Base-by-base conservation (phyloP, 2,329 filamentous ascomycete species). In the Hypoxylon sp. region DNA sequence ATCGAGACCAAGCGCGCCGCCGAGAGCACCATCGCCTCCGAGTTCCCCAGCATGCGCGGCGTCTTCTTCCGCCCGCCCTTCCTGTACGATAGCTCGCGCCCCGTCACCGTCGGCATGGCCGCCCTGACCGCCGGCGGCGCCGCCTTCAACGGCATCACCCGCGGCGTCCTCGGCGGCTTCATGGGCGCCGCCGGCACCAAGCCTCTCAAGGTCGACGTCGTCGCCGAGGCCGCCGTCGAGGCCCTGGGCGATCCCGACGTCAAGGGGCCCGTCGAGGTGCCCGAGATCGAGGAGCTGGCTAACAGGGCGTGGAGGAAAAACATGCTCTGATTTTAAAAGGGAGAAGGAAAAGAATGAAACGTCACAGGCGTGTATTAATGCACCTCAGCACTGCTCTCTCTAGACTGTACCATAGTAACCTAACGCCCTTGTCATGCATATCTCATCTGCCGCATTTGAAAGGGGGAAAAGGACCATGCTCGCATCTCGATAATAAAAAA, bases 1-100 rank as follows among this genome's bases (percentile, higher is more conserved):
- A 91, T 99, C 68, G 85, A 82, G 31, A 97, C 94, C 11, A 99
- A 99, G 78, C 81, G 95, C 62, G 91, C 96, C 72, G 95, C 95
- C 6, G 95, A 99, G 77, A 83, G 80, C 55, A 83, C 86, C 21
- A 91, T 97, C 67, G 78, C 87, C 26, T 83, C 81, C 51, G 83
- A 85, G 63, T 92, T 97, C 67, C 89, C 90, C 0, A 74, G 80
- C 21, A 86, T 96, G 83, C 85, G 95, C 17, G 87, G 84, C 62
- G 79, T 98, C 58, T 98, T 97, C 74, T 77, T 97, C 51, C 83
- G 95, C 24, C 87, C 94, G 9, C 90, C 90, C 0, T 95, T 99
- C 75, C 81, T 99, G 80, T 99, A 94, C 75, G 95, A 98, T 72
- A 83, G 81, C 51, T 92, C 88, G 56, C 84, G 95, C 60, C 84